Conservation (phyloP, 2,329 filamentous ascomycete genomes). For the Cordyceps javanica region DNA sequence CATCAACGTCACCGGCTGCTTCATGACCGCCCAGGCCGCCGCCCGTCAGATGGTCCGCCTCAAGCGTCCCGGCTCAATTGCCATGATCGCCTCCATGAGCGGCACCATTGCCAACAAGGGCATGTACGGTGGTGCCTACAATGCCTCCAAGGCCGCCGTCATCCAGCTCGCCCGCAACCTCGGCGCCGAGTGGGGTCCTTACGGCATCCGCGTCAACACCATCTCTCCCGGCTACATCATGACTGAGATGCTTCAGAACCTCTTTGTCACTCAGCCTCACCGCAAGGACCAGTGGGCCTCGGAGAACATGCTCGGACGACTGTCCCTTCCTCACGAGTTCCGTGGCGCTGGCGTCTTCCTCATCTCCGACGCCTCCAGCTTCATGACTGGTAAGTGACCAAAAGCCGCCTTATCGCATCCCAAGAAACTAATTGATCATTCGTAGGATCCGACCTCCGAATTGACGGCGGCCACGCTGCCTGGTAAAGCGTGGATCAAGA, state of each 20-base stretch:
- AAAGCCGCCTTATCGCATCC: not conserved
- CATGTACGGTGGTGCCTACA: conserved; percentile 60
- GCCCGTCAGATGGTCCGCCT: conserved; percentile 66
- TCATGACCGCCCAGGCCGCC: conserved; percentile 84
- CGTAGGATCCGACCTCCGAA: conserved; percentile 50
- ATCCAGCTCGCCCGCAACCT: conserved; percentile 65
- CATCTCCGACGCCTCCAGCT: conserved; percentile 62
- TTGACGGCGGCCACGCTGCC: conserved; percentile 64
- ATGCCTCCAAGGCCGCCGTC: conserved; percentile 69
- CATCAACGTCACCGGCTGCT: conserved; percentile 79
- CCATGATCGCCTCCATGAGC: conserved; percentile 66
- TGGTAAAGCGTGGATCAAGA: conserved; percentile 36
- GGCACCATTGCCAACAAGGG: conserved; percentile 60
- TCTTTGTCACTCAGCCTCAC: conserved; percentile 73
- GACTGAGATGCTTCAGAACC: conserved; percentile 74
- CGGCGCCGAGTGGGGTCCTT: conserved; percentile 65
- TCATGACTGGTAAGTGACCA: conserved; percentile 58
- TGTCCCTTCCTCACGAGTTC: conserved; percentile 64
- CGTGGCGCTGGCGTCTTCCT: conserved; percentile 68
- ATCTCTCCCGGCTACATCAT: conserved; percentile 76
- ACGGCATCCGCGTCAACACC: conserved; percentile 74
- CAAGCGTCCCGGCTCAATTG: conserved; percentile 54
- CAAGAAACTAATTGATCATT: not conserved
- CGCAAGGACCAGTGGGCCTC: conserved; percentile 63
- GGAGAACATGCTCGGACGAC: conserved; percentile 75